Percentiles rank a stretch among this genome's conserved stretches.
phyloP scores from a whole-genome alignment of 768 basidiomycete genomes.

The Inosperma sp. region DNA sequence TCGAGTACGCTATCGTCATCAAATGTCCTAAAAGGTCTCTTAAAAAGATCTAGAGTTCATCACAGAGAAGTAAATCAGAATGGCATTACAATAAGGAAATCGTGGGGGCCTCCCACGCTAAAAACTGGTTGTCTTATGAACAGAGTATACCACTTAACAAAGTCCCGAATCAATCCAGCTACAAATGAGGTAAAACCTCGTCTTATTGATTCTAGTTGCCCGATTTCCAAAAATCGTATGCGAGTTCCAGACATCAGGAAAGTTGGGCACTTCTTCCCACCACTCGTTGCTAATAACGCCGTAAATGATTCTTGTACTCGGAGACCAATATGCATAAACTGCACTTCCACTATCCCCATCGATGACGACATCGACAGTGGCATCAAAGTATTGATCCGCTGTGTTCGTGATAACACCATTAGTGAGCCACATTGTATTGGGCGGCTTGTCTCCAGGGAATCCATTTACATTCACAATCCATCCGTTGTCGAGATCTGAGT shows the following conservation, averaged over 20 bases:
- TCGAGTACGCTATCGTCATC: no score
- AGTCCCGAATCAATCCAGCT: no score
- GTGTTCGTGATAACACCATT: not conserved
- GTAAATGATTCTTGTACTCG: not conserved
- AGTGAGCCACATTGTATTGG: not conserved
- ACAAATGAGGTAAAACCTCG: not conserved
- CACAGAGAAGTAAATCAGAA: no score
- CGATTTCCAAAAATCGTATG: not conserved
- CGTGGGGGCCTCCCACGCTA: no score
- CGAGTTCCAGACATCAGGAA: not conserved
- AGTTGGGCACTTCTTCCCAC: no score
- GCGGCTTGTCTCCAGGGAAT: not conserved
- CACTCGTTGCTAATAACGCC: no score
- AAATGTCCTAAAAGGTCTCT: no score
- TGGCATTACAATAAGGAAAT: no score
- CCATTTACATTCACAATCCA: not conserved
- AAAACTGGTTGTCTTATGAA: no score
- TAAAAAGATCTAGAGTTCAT: no score
- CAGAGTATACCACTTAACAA: no score
- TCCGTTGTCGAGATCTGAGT: not conserved
- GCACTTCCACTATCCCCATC: not conserved
- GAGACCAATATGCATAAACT: not conserved
- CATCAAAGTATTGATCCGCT: not conserved
- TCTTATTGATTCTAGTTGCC: not conserved
- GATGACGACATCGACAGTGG: not conserved